phyloP scores from a whole-genome alignment of 2,329 filamentous ascomycete species.

The Sporothrix brunneoviolacea region DNA sequence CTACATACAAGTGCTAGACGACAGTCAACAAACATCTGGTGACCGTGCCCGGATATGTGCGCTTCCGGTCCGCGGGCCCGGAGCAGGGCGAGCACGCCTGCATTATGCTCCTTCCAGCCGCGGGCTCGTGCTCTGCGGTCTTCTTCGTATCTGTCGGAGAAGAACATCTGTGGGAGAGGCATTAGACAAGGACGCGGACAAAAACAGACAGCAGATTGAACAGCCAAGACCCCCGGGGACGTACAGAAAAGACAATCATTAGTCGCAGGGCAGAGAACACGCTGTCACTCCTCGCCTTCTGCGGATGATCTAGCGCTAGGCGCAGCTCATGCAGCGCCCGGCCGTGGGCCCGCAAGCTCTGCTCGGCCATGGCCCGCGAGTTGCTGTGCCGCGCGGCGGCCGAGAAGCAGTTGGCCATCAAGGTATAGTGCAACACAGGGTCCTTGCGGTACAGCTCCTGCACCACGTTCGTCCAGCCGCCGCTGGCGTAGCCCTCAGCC shows the following conservation, averaged over 20 bases:
- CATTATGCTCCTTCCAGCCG: conserved; percentile 19
- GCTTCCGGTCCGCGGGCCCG: conserved; percentile 16
- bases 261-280: conserved; percentile 19
- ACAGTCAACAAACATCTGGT: conserved; percentile 20
- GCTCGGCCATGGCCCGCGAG: conserved; percentile 14
- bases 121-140: conserved; percentile 16
- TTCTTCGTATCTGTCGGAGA: conserved; percentile 17
- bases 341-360: conserved; percentile 18
- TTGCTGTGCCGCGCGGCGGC: conserved; percentile 12
- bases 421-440: conserved; percentile 15
- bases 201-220: too few relatives aligned
- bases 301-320: conserved; percentile 13
- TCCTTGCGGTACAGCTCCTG: conserved; percentile 17
- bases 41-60: conserved; percentile 17
- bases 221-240: too few relatives aligned
- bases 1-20: conserved; percentile 16
- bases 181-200: not conserved
- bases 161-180: conserved; percentile 16
- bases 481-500: conserved; percentile 14
- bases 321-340: conserved; percentile 17
- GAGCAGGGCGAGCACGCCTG: conserved; percentile 17
- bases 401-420: conserved; percentile 19
- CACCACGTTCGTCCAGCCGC: conserved; percentile 20
- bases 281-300: conserved; percentile 17
- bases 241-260: conserved; percentile 22